Base-by-base conservation (phyloP, 1,284 basidiomycete genomes). In the Kwoniella shivajii region DNA sequence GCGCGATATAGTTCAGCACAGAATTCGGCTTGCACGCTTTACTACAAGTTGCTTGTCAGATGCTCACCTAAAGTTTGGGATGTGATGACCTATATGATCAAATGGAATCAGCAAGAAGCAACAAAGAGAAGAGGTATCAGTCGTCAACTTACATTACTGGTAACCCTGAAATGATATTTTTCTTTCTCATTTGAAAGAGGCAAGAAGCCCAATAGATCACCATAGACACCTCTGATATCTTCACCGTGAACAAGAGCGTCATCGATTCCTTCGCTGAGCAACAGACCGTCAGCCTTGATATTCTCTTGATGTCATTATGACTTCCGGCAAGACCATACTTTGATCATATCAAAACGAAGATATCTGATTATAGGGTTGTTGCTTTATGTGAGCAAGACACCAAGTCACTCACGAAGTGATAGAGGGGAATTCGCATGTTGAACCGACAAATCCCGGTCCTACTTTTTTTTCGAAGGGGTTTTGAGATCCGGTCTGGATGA, bases 381-480 rank as follows among this genome's bases (percentile, higher is more conserved):
- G 13, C 14, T 18, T 13, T 20, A 14, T 45, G 9, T 11, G 13
- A 45, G 7, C 18, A 22, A 31, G 7, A 16, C 6, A 18, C 16
- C 5, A 26, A 26, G 31, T 7, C 30, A 59, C 66, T 16, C 24
- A 67, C 65, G 60, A 57, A 14, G 70, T 71, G 45, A 72, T 67
- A 9, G 57, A 56, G 0, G 73, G 73, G 58, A 75, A 73, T 29
- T 62, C 59, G 50, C 71, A 75, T 16, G 64, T 71, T 4, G 70
- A 72, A 42, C 58, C 57, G n/a, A 50, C 60, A 44, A 73, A 75
- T 1, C 73, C 73, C 5, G 68, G 66, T 14, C 63, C 64, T 2
- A 66, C 61, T 3, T 61, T 57, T 4, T 49, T 18, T 30, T 65
- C 67, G 58, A 72, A 71, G 0, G 72, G 73, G 58, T 73, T 75